Evolutionary conservation across 2,329 filamentous ascomycete genomes (phyloP), one percentile per base, ranked within the genome.

Genomic region (Ophiostoma triangulosporum): DNA sequence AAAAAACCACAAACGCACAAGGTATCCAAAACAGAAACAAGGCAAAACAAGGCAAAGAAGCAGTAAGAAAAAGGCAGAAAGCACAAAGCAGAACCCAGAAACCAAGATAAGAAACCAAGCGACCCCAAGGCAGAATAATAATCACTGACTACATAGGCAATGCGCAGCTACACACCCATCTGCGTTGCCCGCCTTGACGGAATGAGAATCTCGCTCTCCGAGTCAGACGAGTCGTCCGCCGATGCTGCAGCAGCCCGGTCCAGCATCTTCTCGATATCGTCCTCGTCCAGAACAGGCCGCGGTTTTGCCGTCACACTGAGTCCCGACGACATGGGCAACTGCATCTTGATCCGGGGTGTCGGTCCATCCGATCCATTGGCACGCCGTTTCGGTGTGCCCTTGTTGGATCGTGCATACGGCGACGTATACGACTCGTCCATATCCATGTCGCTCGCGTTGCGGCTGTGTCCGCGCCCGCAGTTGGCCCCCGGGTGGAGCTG

Each of bases 211-310:
- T 80, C 77, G 31, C 73, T 73, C 29, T 80, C 77, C 15, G 78
- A 78, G 45, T 78, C 77, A 17, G 75, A 78, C 53, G 75, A 71
- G 45, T 73, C 74, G n/a, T 67, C 69, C 24, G 72, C 69, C 20
- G 72, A 73, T 2, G 71, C 73, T 0, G 54, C 57, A 2, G 69
- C 73, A 2, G 70, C 75, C 33, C 70, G 69, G 54, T 80, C 77
- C 38, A 81, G 65, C 73, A 81, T 78, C 35, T 71, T 69, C 55
- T 81, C 77, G 54, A 81, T 77, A 36, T 81, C 77, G 40, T 76
- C 75, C 35, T 79, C 76, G 2, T 68, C 68, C 36, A 80, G 59
- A 4, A 66, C 63, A n/a, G 68, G 63, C 60, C 72, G 63, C 54
- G 70, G 62, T 60, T 70, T 66, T 6, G 65, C 63, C 7, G 65